phyloP scores from a whole-genome alignment of 176 grass and related monocot species.

The Zizania latifolia region DNA sequence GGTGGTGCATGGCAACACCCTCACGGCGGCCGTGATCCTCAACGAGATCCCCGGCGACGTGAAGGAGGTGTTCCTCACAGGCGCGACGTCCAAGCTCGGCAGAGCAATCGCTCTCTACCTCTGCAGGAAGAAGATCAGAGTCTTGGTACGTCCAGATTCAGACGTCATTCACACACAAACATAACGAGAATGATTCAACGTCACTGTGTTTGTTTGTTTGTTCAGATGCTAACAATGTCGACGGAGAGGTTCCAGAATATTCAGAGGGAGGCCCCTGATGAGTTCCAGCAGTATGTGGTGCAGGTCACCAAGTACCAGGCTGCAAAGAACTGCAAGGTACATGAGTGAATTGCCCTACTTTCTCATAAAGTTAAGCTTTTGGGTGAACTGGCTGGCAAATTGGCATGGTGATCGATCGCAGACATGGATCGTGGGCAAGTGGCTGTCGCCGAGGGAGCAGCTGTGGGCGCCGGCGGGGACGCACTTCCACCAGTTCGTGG shows the following conservation, averaged over 20 bases:
- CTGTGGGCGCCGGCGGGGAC: slow-evolving; percentile 72
- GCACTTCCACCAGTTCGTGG: slow-evolving; percentile 98
- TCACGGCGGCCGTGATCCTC: slow-evolving; percentile 89
- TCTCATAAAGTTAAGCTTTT: too few species aligned
- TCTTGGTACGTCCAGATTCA: slow-evolving; percentile 33
- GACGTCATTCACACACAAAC: too few species aligned
- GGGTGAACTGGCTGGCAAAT: too few species aligned
- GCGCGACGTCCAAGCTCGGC: slow-evolving; percentile 92
- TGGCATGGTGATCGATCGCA: too few species aligned
- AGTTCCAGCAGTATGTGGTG: slow-evolving; percentile 65
- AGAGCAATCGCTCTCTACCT: slow-evolving; percentile 83
- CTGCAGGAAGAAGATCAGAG: slow-evolving; percentile 68
- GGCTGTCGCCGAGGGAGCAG: slow-evolving; percentile 80
- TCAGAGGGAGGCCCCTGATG: slow-evolving; percentile 64
- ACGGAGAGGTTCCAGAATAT: slow-evolving; percentile 74
- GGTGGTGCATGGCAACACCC: slow-evolving; percentile 93
- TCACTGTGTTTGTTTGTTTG: background rate
- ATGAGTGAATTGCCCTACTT: too few species aligned
- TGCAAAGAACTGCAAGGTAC: slow-evolving; percentile 72
- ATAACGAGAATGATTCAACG: background rate
- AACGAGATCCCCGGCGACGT: slow-evolving; percentile 64
- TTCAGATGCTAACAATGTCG: slow-evolving; percentile 80
- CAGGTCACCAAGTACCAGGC: slow-evolving; percentile 91
- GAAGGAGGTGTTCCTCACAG: slow-evolving; percentile 77
- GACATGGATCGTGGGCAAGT: slow-evolving; percentile 94